Base-by-base conservation (phyloP, 345 rosid species). In the Bretschneidera sinensis region DNA sequence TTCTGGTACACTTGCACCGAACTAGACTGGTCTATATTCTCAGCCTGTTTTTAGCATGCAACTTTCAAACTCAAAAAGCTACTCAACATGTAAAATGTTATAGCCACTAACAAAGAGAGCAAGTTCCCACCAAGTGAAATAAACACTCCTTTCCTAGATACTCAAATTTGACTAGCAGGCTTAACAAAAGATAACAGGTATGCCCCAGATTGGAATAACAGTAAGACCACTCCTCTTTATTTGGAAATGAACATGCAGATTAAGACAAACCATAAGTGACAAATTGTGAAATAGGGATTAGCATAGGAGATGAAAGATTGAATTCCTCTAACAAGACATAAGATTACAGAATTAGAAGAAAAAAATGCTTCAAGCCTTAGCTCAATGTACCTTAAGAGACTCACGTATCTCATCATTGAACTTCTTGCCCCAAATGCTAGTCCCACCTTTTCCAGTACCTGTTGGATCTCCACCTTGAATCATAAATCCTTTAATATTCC, bases 381-480 rank as follows among this genome's bases (percentile, higher is more conserved):
- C 9, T 9, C 9, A 28, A 39, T 7, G 15, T 73, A 94, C 99
- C 99, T 94, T 94, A 57, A 90, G 96, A 71, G 99, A 90, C 67
- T 90, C 99, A 60, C 96, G 74, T 31, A 94, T 88, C 85, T 94
- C 97, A 59, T 94, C 99, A 71, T 83, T 90, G 87, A 86, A 94
- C 80, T 90, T 94, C 81, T 90, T 94, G 58, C 89, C 97, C 99
- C 99, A 94, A 53, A 94, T 94, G 69, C 99, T 94, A 22, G 83
- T 90, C 45, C 97, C 99, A 17, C 99, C 97, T 79, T 94, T 94
- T 49, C 99, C 99, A 0, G 96, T 90, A 16, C 99, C 96, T 0
- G 79, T 88, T 0, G 99, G 99, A 68, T 94, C 99, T 56, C 99
- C 99, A 21, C 97, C 99, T 81, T 94, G 99, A 70, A 94, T 94